These are phyloP conservation scores for Linderina pennispora DNA, from an alignment of 192 early-diverging fungal genomes.

Conservation along the genomic window DNA sequence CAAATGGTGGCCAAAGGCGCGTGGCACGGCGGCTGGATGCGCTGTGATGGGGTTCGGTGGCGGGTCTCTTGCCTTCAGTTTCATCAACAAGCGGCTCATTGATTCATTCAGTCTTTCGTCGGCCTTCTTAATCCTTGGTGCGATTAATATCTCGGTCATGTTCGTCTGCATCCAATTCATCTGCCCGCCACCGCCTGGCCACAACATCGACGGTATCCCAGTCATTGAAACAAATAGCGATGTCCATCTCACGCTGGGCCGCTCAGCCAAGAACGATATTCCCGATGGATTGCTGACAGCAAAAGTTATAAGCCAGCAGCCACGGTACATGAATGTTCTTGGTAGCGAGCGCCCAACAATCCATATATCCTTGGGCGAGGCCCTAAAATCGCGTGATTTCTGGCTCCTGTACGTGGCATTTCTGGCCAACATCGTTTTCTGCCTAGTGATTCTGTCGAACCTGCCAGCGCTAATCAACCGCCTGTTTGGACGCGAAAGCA, in stretches of 20 bases:
- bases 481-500: constrained; percentile 45
- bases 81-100: constrained; percentile 56
- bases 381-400: constrained; percentile 52
- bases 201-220: constrained; percentile 57
- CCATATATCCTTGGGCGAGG: constrained; percentile 49
- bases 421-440: constrained; percentile 55
- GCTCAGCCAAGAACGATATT: too few relatives aligned
- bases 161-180: constrained; percentile 49
- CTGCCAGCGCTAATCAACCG: constrained; percentile 49
- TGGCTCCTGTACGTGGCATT: constrained; percentile 57
- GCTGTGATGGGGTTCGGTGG: constrained; percentile 74
- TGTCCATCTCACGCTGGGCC: too few relatives aligned
- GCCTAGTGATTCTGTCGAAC: constrained; percentile 56
- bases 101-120: constrained; percentile 49
- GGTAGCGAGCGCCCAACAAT: constrained; percentile 16
- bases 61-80: constrained; percentile 63
- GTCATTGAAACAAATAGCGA: constrained; percentile 18
- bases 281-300: too few relatives aligned
- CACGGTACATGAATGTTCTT: neutral
- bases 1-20: constrained; percentile 59
- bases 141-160: constrained; percentile 57
- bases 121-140: constrained; percentile 62
- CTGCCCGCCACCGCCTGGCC: constrained; percentile 58
- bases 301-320: constrained; percentile 1
- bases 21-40: constrained; percentile 54